phyloP scores from a whole-genome alignment of 208 protist species.

The Leishmania braziliensis region DNA sequence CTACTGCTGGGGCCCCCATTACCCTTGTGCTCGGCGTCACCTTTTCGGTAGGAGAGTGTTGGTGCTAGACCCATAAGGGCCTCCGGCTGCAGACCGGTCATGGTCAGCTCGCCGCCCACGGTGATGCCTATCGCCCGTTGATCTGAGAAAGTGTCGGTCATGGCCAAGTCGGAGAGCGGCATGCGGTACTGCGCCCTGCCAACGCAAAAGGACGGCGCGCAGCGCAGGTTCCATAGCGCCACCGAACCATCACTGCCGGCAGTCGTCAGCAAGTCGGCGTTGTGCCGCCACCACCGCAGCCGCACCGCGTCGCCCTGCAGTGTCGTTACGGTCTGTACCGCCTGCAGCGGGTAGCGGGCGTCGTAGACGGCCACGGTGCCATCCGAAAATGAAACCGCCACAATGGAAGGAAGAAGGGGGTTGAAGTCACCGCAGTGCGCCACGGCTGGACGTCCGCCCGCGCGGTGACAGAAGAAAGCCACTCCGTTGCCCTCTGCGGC shows the following conservation, averaged over 20 bases:
- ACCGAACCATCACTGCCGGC: constrained; percentile 81
- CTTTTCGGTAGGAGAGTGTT: constrained; percentile 5
- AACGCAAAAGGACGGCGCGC: constrained; percentile 77
- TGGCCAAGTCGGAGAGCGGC: constrained; percentile 54
- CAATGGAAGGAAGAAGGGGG: constrained; percentile 58
- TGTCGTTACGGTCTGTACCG: constrained; percentile 64
- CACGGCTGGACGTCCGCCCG: constrained; percentile 37
- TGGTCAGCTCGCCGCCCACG: constrained; percentile 47
- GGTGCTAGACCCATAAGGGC: constrained; percentile 58
- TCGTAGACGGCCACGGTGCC: constrained; percentile 81
- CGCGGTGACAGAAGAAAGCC: constrained; percentile 5
- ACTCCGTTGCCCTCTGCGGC: constrained; percentile 23
- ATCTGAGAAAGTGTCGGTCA: constrained; percentile 64
- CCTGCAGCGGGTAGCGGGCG: constrained; percentile 51
- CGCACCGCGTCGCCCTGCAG: constrained; percentile 74
- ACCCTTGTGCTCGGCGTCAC: constrained; percentile 2
- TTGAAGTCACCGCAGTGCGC: constrained; percentile 70
- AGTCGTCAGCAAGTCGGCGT: constrained; percentile 75
- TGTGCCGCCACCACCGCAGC: constrained; percentile 67
- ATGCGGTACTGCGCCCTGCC: constrained; percentile 67
- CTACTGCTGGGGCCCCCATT: not conserved
- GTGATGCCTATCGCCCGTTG: constrained; percentile 77
- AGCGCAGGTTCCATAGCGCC: constrained; percentile 79
- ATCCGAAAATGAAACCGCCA: constrained; percentile 66
- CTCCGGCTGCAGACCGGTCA: constrained; percentile 42